Evolutionary conservation across 1,284 basidiomycete species (phyloP).

Genomic region (Naganishia sp.): DNA sequence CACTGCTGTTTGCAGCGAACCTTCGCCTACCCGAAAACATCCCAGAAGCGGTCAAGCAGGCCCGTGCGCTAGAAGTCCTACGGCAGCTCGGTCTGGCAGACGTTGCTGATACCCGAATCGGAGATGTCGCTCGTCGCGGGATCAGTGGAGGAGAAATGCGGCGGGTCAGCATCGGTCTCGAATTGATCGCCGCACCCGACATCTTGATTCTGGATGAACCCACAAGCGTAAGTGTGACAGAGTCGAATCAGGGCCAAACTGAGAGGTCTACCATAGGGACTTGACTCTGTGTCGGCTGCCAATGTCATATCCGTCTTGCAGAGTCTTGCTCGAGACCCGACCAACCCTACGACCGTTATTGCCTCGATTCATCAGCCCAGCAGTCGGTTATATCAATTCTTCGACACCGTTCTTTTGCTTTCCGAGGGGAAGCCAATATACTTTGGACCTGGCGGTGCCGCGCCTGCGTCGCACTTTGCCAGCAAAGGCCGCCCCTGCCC

Average conservation of each 20-base stretch:
- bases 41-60: conserved; percentile 66
- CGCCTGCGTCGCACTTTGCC: conserved; percentile 67
- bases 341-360: conserved; percentile 73
- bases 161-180: conserved; percentile 69
- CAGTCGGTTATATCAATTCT: conserved; percentile 79
- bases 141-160: conserved; percentile 71
- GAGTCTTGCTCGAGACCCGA: conserved; percentile 68
- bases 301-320: conserved; percentile 74
- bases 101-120: conserved; percentile 73
- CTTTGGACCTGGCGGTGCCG: conserved; percentile 69
- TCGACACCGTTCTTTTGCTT: conserved; percentile 77
- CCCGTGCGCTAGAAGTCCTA: conserved; percentile 68
- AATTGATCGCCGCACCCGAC: conserved; percentile 65
- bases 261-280: conserved; percentile 55
- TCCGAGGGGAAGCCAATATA: conserved; percentile 77
- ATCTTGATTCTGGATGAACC: conserved; percentile 68
- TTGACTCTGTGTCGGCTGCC: conserved; percentile 83
- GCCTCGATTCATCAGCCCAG: conserved; percentile 83
- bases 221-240: conserved; percentile 50
- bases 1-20: conserved; percentile 77
- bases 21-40: conserved; percentile 78
- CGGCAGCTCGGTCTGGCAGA: conserved; percentile 71
- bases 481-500: conserved; percentile 58
- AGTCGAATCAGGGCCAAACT: background rate
- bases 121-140: conserved; percentile 63